These are phyloP conservation scores for Russula foetens DNA, from an alignment of 768 basidiomycete genomes.

Conservation along the genomic window DNA sequence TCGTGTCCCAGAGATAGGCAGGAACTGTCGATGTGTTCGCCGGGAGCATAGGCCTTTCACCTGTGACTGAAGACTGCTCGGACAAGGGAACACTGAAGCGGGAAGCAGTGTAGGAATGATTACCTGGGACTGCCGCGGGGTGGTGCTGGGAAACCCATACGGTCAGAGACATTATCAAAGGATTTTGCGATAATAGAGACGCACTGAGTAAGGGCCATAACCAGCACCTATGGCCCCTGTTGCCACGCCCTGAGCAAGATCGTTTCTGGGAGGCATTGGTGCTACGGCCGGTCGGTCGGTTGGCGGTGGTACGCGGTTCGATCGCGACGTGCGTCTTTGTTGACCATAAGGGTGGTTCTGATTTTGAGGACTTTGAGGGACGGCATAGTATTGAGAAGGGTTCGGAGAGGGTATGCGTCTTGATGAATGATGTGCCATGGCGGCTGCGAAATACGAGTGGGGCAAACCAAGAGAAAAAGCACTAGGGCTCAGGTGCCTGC, in stretches of 20 bases:
- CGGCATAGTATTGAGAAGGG: constrained; percentile 53
- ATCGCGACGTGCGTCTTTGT: constrained; percentile 18
- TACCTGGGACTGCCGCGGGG: constrained; percentile 32
- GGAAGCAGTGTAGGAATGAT: constrained; percentile 39
- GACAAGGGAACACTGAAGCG: constrained; percentile 52
- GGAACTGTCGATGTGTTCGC: constrained; percentile 55
- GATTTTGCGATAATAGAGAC: constrained; percentile 3
- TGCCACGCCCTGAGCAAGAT: constrained; percentile 71
- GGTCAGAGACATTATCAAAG: neutral
- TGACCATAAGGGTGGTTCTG: constrained; percentile 10
- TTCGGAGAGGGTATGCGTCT: constrained; percentile 14
- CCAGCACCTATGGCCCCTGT: constrained; percentile 69
- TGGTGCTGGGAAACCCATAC: constrained; percentile 43
- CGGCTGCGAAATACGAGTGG: neutral
- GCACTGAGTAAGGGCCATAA: constrained; percentile 84
- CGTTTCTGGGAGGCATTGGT: constrained; percentile 31
- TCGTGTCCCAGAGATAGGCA: constrained; percentile 65
- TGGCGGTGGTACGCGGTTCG: constrained; percentile 18
- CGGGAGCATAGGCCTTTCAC: constrained; percentile 33
- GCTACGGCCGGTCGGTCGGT: neutral
- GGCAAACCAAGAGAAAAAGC: neutral
- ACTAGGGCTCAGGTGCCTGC: neutral
- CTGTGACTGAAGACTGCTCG: constrained; percentile 34
- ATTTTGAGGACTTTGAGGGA: constrained; percentile 47
- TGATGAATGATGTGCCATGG: constrained; percentile 19